Evolutionary conservation across 1,284 basidiomycete genomes (phyloP), one percentile per base, ranked within the genome.

Genomic region (Lentinula novae-zelandiae): DNA sequence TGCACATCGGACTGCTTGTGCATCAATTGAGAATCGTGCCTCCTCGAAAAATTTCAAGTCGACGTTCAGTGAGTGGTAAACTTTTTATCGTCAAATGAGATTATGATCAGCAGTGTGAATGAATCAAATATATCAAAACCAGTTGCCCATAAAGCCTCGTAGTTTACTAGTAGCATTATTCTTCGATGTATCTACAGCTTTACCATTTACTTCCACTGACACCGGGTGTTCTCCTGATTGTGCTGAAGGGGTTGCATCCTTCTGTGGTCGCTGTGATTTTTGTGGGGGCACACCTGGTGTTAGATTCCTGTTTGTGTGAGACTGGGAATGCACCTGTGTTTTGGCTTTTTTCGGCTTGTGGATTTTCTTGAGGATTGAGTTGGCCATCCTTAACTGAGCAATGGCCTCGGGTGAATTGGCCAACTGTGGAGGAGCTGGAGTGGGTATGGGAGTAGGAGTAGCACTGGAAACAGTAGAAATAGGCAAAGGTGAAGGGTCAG

Each of bases 341-440:
- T 57, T 62, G 1, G 49, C 39, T n/a, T 38, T 50, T 6, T 51
- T 49, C 7, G 49, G 49, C 36, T 52, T 58, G 15, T 42, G 49
- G 38, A 31, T 51, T 2, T 53, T 51, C 49, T 49, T 44, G 12
- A 63, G 50, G n/a, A 63, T 22, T 5, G 27, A 50, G 33, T 52
- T 53, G 22, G 62, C 62, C 15, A 51, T 44, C 34, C 56, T 44
- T 15, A 63, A 8, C 17, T 63, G 62, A n/a, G 58, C 54, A 7
- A 50, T 39, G 3, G 53, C 58, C 33, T 61, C 46, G 40, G 44
- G 42, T 40, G 58, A 48, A 27, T 50, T 46, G 44, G 49, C 58
- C 39, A 39, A 12, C 36, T 38, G 46, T 17, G 46, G 7, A 22
- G 40, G 31, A 22, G 52, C n/a, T 15, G 15, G 33, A 40, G 40